These are phyloP conservation scores for Solanum corneliomulleri DNA, from an alignment of 257 asterid species.

Conservation along the genomic window DNA sequence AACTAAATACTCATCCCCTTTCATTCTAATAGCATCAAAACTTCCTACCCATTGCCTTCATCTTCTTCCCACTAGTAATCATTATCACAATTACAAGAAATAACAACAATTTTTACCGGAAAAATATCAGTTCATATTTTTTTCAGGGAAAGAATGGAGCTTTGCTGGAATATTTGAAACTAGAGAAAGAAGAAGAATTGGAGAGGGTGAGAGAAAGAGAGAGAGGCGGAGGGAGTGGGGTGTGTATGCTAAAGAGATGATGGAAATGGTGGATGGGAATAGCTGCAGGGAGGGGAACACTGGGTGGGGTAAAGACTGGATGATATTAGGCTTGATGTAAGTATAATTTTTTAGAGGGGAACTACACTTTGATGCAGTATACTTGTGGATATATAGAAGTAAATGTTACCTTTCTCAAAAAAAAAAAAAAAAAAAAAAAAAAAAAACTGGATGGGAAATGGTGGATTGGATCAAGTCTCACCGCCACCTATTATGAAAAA, in stretches of 20 bases:
- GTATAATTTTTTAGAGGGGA: too few species aligned
- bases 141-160: neutral
- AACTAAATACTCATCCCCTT: neutral
- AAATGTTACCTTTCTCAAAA: too few species aligned
- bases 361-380: too few species aligned
- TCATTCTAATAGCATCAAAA: neutral
- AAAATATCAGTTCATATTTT: neutral
- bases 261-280: neutral
- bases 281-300: neutral
- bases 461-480: neutral
- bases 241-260: neutral
- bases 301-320: neutral
- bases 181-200: neutral
- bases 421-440: too few species aligned
- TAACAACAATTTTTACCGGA: neutral
- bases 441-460: too few species aligned
- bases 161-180: neutral
- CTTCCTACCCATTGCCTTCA: neutral
- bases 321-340: too few species aligned
- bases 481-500: neutral
- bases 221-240: neutral
- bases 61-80: neutral
- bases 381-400: too few species aligned
- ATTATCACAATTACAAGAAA: neutral
- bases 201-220: neutral